Percentiles rank a stretch among this genome's conserved stretches.
Conservation (phyloP, 2,329 filamentous ascomycete species). For the Paracorniculantispora psalliotae region DNA sequence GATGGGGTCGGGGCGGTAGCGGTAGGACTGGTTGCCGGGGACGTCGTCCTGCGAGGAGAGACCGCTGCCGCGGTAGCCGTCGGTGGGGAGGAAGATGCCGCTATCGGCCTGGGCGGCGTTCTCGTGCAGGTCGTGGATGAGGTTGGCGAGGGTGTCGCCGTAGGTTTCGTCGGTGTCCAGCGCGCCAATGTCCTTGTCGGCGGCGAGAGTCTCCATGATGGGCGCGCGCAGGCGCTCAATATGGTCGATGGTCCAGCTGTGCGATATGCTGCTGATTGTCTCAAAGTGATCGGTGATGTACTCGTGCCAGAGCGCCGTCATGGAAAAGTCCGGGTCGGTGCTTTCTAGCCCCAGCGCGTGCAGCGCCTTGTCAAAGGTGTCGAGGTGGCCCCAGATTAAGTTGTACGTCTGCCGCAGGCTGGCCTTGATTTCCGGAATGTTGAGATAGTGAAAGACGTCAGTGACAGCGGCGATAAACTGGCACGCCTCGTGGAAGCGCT, state of each 20-base stretch:
- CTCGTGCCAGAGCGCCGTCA: conserved; percentile 23
- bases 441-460: conserved; percentile 25
- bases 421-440: conserved; percentile 16
- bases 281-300: conserved; percentile 22
- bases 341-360: conserved; percentile 18
- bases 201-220: conserved; percentile 6
- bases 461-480: conserved; percentile 19
- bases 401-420: conserved; percentile 24
- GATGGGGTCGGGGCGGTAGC: conserved; percentile 14
- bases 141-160: conserved; percentile 20
- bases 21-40: conserved; percentile 13
- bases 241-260: conserved; percentile 23
- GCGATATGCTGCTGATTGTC: conserved; percentile 18
- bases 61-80: conserved; percentile 24
- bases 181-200: not conserved
- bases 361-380: conserved; percentile 21
- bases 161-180: not conserved
- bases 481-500: conserved; percentile 23
- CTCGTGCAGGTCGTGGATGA: conserved; percentile 21
- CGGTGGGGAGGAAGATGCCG: conserved; percentile 23
- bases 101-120: conserved; percentile 22
- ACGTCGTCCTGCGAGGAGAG: conserved; percentile 14
- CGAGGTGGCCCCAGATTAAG: conserved; percentile 22
- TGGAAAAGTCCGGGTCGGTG: conserved; percentile 8
- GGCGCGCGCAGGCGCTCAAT: conserved; percentile 20